A percentile compares a stretch with the other conserved stretches of the same genome.
Evolutionary conservation across 1,139 yeast species (phyloP).

Genomic region (Candida pseudoviswanathii): DNA sequence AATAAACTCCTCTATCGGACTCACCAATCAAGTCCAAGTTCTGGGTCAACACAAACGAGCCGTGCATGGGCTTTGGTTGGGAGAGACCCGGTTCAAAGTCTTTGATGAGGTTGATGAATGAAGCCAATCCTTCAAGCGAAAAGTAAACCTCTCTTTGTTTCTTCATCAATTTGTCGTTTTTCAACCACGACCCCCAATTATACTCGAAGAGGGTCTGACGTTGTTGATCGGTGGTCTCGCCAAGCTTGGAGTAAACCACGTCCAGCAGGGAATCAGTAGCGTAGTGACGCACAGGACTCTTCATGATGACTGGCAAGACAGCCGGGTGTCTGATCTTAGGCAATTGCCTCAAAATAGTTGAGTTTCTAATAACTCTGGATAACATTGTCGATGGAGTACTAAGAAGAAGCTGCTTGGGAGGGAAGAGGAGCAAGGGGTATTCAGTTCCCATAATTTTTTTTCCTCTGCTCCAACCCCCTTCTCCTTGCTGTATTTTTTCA

Average conservation of each 20-base stretch:
- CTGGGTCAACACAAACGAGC: constrained; percentile 38
- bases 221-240: constrained; percentile 67
- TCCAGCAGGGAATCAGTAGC: constrained; percentile 22
- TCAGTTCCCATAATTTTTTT: not conserved
- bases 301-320: constrained; percentile 1
- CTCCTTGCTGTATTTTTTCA: too few species aligned
- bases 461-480: not conserved
- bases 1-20: constrained; percentile 39
- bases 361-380: constrained; percentile 10
- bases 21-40: constrained; percentile 17
- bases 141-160: constrained; percentile 79
- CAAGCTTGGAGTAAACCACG: constrained; percentile 52
- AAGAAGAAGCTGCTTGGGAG: too few species aligned
- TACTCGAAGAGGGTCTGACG: constrained; percentile 80
- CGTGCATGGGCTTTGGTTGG: constrained; percentile 31
- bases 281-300: constrained; percentile 3
- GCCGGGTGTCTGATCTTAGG: not conserved
- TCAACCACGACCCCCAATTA: constrained; percentile 95
- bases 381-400: constrained; percentile 7
- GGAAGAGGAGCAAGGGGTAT: too few species aligned
- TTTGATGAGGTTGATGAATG: constrained; percentile 44
- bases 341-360: constrained; percentile 2
- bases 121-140: constrained; percentile 73
- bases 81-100: constrained; percentile 17
- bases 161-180: constrained; percentile 73